Conservation (phyloP, 1,284 basidiomycete genomes). For the Fomitopsis betulina region DNA sequence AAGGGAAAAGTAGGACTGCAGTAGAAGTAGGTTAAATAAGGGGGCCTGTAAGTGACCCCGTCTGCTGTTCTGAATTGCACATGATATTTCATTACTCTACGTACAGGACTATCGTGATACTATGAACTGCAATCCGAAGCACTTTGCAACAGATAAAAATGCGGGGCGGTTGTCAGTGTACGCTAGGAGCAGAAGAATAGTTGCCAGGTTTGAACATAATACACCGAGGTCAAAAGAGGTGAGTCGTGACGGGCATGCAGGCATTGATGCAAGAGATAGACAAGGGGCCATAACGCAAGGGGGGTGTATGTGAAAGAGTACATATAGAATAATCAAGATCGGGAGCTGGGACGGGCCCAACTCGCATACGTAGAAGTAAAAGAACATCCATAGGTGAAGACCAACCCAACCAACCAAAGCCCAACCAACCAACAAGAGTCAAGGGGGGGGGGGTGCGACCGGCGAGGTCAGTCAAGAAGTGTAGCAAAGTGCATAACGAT, state of each 20-base stretch:
- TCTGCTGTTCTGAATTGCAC: neutral
- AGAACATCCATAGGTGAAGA: constrained; percentile 2
- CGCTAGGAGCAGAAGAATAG: neutral
- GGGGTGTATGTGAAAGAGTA: constrained; percentile 3
- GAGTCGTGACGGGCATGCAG: neutral
- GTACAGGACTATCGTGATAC: neutral
- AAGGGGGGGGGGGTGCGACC: neutral
- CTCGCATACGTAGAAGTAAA: constrained; percentile 4
- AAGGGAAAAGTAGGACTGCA: no score
- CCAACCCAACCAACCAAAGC: constrained; percentile 3
- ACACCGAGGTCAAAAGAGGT: neutral
- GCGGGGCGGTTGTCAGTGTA: neutral
- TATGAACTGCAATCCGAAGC: constrained; percentile 1
- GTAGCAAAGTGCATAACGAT: neutral
- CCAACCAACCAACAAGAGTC: constrained; percentile 3
- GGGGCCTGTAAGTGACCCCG: no score
- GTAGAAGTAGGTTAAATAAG: no score
- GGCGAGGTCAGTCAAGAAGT: constrained; percentile 1
- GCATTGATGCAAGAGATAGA: neutral
- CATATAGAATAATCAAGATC: constrained; percentile 6
- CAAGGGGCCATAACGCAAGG: constrained; percentile 1
- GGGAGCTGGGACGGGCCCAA: neutral
- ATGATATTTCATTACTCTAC: constrained; percentile 6
- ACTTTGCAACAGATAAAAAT: constrained; percentile 1
- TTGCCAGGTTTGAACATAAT: neutral